A percentile compares a stretch with the other conserved stretches of the same genome.
phyloP scores from a whole-genome alignment of 257 asterid species.

The Solanum rostratum region DNA sequence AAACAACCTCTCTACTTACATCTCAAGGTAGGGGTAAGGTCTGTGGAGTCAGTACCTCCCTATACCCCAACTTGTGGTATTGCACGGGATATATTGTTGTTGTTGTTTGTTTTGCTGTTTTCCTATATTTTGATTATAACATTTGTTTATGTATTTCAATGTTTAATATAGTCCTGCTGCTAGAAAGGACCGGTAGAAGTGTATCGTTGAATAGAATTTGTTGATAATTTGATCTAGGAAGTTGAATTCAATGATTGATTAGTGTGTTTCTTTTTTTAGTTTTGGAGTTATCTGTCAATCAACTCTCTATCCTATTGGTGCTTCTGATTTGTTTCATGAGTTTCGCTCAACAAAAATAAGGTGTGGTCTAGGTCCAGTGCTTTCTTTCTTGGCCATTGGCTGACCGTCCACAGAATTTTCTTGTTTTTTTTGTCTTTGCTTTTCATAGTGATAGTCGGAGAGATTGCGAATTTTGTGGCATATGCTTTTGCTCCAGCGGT shows the following conservation, averaged over 20 bases:
- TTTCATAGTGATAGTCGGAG: slow-evolving; percentile 70
- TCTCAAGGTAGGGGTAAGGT: background rate
- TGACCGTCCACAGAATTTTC: slow-evolving; percentile 4
- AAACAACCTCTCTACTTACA: background rate
- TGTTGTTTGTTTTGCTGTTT: background rate
- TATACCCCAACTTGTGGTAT: background rate
- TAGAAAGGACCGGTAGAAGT: background rate
- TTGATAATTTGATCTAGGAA: background rate
- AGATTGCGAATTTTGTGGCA: slow-evolving; percentile 79
- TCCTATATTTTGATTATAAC: background rate
- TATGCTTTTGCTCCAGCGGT: slow-evolving; percentile 94
- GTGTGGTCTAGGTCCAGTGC: background rate
- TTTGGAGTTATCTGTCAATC: background rate
- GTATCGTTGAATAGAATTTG: background rate
- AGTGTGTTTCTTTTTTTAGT: background rate
- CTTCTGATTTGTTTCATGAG: background rate
- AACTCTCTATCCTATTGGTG: background rate
- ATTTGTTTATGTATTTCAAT: background rate
- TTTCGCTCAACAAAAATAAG: background rate
- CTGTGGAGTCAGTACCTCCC: background rate
- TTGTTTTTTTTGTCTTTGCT: background rate
- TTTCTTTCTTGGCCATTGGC: background rate
- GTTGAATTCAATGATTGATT: background rate
- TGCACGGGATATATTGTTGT: background rate
- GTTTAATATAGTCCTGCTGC: background rate